These are phyloP conservation scores for Akebia trifoliata DNA, from an alignment of 164 flowering plant species.

Conservation along the genomic window DNA sequence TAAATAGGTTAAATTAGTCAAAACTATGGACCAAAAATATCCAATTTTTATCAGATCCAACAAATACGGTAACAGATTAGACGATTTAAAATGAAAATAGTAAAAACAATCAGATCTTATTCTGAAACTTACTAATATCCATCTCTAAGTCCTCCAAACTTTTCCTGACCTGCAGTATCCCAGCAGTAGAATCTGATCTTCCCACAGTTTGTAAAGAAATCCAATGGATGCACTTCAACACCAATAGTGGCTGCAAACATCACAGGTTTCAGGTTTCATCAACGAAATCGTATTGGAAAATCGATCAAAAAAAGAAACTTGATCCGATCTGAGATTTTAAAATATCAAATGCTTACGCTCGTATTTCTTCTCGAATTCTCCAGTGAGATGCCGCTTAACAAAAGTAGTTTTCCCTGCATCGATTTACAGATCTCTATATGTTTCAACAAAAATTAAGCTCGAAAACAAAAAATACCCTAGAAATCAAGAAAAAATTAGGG, in stretches of 20 bases:
- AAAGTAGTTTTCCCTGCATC: conserved; percentile 37
- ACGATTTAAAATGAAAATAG: neutral
- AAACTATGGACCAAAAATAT: no score
- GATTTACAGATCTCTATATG: neutral
- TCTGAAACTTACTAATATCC: conserved; percentile 57
- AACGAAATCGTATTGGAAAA: neutral
- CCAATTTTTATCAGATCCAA: no score
- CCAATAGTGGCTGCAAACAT: conserved; percentile 47
- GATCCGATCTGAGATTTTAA: neutral
- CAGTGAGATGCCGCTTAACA: conserved; percentile 38
- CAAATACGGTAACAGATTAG: neutral
- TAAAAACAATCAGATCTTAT: neutral
- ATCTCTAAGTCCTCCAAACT: conserved; percentile 64
- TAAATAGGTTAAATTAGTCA: no score
- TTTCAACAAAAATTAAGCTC: neutral
- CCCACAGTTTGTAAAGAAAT: conserved; percentile 62
- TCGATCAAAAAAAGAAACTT: neutral
- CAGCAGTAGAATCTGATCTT: conserved; percentile 61
- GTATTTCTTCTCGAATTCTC: conserved; percentile 37
- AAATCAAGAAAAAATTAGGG: neutral
- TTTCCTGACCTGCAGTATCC: conserved; percentile 78
- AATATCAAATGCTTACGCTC: conserved; percentile 22
- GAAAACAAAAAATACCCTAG: neutral
- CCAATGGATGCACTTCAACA: conserved; percentile 68
- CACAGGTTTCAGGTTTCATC: neutral